phyloP scores from a whole-genome alignment of 2,329 filamentous ascomycete genomes.

The Verticillium tricorpus region DNA sequence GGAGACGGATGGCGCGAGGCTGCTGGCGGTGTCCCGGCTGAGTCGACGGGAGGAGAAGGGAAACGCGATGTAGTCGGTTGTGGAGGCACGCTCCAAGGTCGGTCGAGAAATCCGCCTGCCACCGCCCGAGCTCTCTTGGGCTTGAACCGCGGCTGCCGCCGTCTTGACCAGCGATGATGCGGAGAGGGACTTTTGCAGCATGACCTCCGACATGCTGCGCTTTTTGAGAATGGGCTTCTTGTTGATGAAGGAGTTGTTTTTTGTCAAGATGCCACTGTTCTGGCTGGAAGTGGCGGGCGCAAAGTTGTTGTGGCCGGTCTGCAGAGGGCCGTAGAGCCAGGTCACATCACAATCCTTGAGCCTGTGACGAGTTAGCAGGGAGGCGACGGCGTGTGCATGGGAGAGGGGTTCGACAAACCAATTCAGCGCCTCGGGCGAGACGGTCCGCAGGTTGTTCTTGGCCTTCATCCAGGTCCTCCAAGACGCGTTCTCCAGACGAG shows the following conservation, averaged over 20 bases:
- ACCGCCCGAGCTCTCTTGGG: slow-evolving; percentile 60
- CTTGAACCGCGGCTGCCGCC: slow-evolving; percentile 79
- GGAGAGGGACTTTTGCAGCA: slow-evolving; percentile 85
- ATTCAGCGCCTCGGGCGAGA: slow-evolving; percentile 87
- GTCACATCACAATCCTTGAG: slow-evolving; percentile 96
- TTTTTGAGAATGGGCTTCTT: slow-evolving; percentile 97
- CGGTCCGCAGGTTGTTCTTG: slow-evolving; percentile 80
- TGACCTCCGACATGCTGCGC: slow-evolving; percentile 90
- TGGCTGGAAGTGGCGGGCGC: slow-evolving; percentile 10
- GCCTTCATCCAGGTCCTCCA: slow-evolving; percentile 97
- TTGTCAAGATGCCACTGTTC: slow-evolving; percentile 40
- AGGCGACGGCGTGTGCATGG: not conserved
- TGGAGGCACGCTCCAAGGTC: slow-evolving; percentile 53
- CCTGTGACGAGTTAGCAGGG: slow-evolving; percentile 45
- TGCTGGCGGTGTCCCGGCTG: slow-evolving; percentile 61
- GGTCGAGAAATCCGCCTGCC: slow-evolving; percentile 44
- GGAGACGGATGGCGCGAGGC: slow-evolving; percentile 59
- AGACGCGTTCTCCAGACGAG: slow-evolving; percentile 87
- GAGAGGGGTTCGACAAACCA: slow-evolving; percentile 57
- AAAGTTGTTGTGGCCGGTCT: slow-evolving; percentile 54
- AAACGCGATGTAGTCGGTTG: slow-evolving; percentile 64
- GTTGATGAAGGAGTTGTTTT: slow-evolving; percentile 58
- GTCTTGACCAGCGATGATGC: slow-evolving; percentile 86
- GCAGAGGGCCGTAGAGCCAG: slow-evolving; percentile 92
- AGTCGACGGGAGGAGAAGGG: slow-evolving; percentile 57